These are phyloP conservation scores for Vigna nakashimae DNA, from an alignment of 306 rosid species.

Conservation along the genomic window DNA sequence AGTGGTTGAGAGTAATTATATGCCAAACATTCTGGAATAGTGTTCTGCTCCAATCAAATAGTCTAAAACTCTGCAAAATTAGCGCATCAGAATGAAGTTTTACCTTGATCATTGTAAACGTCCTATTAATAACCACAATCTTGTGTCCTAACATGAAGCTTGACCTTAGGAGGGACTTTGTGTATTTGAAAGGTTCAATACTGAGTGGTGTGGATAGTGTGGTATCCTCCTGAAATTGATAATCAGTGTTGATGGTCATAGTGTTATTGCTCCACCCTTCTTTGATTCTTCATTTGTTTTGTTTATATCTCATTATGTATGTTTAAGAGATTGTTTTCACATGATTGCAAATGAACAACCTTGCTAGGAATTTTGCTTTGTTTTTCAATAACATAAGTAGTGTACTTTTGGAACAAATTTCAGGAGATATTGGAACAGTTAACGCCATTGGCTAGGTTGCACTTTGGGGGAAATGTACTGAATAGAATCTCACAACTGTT, in stretches of 20 bases:
- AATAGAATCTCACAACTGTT: slow-evolving; percentile 73
- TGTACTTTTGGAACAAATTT: slow-evolving; percentile 42
- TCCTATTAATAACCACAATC: background rate
- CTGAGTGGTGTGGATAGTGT: background rate
- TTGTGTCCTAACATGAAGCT: background rate
- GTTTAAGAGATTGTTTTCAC: background rate
- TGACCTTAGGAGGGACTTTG: slow-evolving; percentile 10
- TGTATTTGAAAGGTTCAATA: background rate
- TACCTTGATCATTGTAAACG: background rate
- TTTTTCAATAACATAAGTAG: slow-evolving; percentile 24
- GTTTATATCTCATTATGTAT: slow-evolving; percentile 20
- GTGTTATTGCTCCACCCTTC: background rate
- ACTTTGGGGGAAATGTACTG: slow-evolving; percentile 85
- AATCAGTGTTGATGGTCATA: slow-evolving; percentile 10
- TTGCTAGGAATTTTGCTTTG: slow-evolving; percentile 35
- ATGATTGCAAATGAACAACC: slow-evolving; percentile 18
- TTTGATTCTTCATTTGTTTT: slow-evolving; percentile 15
- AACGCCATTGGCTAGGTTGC: slow-evolving; percentile 66
- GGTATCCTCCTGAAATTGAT: slow-evolving; percentile 15
- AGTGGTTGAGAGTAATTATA: background rate
- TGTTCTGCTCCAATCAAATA: background rate
- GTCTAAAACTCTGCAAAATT: background rate
- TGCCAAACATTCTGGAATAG: background rate
- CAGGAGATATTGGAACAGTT: slow-evolving; percentile 97
- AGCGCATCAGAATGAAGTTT: no score